A percentile compares a stretch with the other conserved stretches of the same genome.
phyloP scores from a whole-genome alignment of 2,329 filamentous ascomycete species.

The Monilinia aucupariae region DNA sequence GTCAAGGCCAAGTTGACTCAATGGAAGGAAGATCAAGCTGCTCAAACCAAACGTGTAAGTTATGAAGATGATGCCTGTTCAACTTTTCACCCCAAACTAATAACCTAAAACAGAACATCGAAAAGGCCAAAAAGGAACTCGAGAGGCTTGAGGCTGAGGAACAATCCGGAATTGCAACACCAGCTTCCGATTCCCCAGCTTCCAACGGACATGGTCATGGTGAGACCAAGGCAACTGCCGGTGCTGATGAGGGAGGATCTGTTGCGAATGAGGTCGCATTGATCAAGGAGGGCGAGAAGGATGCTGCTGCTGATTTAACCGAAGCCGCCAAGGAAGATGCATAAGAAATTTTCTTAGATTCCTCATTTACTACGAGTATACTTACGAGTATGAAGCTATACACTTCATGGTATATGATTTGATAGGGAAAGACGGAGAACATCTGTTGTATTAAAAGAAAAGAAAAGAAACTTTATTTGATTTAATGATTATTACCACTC shows the following conservation, averaged over 20 bases:
- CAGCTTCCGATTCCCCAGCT: constrained; percentile 40
- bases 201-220: constrained; percentile 47
- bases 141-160: constrained; percentile 73
- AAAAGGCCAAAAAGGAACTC: constrained; percentile 94
- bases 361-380: background rate
- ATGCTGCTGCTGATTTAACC: constrained; percentile 55
- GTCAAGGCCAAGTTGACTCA: constrained; percentile 83
- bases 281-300: constrained; percentile 49
- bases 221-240: constrained; percentile 40
- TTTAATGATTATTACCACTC: too few species aligned
- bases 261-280: constrained; percentile 30
- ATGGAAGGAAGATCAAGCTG: constrained; percentile 87
- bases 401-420: background rate
- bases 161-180: constrained; percentile 38
- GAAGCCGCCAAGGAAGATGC: constrained; percentile 55
- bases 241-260: constrained; percentile 30
- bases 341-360: constrained; percentile 11
- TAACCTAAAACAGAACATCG: constrained; percentile 70
- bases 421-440: too few species aligned
- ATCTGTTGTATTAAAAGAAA: background rate
- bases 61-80: background rate
- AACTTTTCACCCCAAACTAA: constrained; percentile 23
- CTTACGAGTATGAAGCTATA: background rate
- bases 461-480: background rate
- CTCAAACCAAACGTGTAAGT: constrained; percentile 83